Evolutionary conservation across 306 rosid species (phyloP).

Genomic region (Lupinus albus): DNA sequence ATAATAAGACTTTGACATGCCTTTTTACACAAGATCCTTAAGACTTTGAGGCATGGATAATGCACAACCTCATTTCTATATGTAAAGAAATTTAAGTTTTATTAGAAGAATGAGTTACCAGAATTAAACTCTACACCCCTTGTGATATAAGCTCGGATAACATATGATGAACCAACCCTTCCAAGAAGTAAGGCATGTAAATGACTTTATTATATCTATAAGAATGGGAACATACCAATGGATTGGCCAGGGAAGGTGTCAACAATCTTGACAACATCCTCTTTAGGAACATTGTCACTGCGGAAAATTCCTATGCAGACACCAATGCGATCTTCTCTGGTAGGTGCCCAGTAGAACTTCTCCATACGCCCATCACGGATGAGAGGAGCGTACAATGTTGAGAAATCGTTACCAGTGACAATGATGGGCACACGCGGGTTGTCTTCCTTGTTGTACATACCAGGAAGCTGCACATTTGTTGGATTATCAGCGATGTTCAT

Average conservation of each 20-base stretch:
- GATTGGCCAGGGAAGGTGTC: constrained; percentile 98
- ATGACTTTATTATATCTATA: too few relatives aligned
- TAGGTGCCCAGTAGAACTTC: constrained; percentile 99
- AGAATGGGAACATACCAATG: constrained; percentile 57
- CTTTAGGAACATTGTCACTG: constrained; percentile 52
- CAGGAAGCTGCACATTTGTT: constrained; percentile 92
- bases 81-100: too few relatives aligned
- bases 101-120: neutral
- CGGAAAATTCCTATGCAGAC: constrained; percentile 88
- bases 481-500: constrained; percentile 99
- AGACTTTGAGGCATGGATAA: neutral
- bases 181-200: neutral
- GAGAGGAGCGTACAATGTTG: constrained; percentile 93
- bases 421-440: constrained; percentile 91
- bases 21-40: neutral
- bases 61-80: neutral
- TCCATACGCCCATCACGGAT: constrained; percentile 99
- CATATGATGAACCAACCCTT: too few relatives aligned
- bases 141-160: neutral
- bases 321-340: constrained; percentile 83
- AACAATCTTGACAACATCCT: constrained; percentile 68
- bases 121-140: too few relatives aligned
- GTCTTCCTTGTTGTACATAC: constrained; percentile 99
- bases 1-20: too few relatives aligned
- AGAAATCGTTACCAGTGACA: constrained; percentile 97